Conservation (phyloP, 1,139 yeast species). For the Candida tetrigidarum region DNA sequence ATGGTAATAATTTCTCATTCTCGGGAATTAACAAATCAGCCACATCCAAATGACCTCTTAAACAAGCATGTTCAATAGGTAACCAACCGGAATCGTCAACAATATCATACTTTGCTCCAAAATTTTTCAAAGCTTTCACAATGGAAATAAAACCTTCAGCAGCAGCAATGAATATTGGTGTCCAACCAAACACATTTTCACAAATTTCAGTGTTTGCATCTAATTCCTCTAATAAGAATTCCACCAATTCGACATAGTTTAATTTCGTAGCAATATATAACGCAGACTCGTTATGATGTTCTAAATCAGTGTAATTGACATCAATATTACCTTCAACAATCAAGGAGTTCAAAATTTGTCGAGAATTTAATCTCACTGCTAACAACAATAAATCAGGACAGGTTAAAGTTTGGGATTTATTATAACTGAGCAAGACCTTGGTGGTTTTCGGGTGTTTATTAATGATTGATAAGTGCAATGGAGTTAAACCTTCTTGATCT, state of each 20-base stretch:
- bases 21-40: conserved; percentile 62
- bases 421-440: conserved; percentile 55
- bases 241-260: conserved; percentile 57
- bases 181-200: conserved; percentile 89
- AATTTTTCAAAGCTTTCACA: conserved; percentile 55
- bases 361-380: conserved; percentile 72
- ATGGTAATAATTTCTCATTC: conserved; percentile 36
- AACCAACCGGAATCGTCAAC: conserved; percentile 94
- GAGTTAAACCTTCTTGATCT: conserved; percentile 82
- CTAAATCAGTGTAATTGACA: conserved; percentile 64
- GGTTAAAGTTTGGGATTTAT: conserved; percentile 35
- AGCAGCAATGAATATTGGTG: conserved; percentile 90
- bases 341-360: conserved; percentile 58
- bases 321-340: conserved; percentile 63
- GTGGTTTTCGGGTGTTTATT: conserved; percentile 86
- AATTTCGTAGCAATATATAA: conserved; percentile 78
- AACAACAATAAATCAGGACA: conserved; percentile 62
- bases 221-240: conserved; percentile 50
- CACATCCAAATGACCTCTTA: conserved; percentile 82
- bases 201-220: conserved; percentile 76
- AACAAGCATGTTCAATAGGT: conserved; percentile 94
- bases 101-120: conserved; percentile 57
- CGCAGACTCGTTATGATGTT: conserved; percentile 71
- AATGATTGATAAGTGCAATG: conserved; percentile 80
- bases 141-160: conserved; percentile 76